Evolutionary conservation across 2,329 filamentous ascomycete genomes (phyloP), one percentile per base, ranked within the genome.

Genomic region (Onygenales sp.): DNA sequence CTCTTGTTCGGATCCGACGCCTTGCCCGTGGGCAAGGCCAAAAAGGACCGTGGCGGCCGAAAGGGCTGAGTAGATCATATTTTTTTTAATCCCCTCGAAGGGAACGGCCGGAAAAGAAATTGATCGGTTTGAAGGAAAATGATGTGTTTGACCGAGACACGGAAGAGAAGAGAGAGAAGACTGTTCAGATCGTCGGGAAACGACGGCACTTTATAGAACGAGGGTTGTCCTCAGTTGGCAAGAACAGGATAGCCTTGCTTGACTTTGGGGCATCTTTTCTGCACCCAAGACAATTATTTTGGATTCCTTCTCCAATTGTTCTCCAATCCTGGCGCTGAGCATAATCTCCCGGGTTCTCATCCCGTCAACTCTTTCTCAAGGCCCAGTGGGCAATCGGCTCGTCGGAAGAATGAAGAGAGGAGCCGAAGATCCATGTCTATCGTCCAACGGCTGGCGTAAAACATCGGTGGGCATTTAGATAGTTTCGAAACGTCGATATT

Each of bases 21-120:
- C 69, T 65, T 82, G 79, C 59, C 75, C 76, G 42, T 65, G 63
- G 45, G 64, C 73, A 53, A 67, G 63, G 54, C 72, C 70, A 54
- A 74, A 58, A 52, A 78, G 64, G 54, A 72, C 67, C 48, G 71
- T 67, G 58, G 72, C 68, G 54, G 76, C 62, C 57, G 70, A 65
- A 60, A 75, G 63, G 53, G 62, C 62, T 54, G 46, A 27, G 32
- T 49, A 42, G 10, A 51, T 31, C 48, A 51, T 51, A 42, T 40
- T 51, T 17, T n/a, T 32, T 10, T 31, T 21, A 47, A 10, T 21
- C 9, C 14, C n/a, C 10, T 27, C 9, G 32, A 31, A n/a, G 44
- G 9, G 32, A 31, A 5, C 2, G n/a, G 7, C 13, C 17, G 21
- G 45, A 17, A 32, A 32, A n/a, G 6, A 37, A 51, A 51, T 42